A percentile compares a stretch with the other conserved stretches of the same genome.
Evolutionary conservation across 73 alveolate species (phyloP).

Genomic region (Uronychia binucleata): DNA sequence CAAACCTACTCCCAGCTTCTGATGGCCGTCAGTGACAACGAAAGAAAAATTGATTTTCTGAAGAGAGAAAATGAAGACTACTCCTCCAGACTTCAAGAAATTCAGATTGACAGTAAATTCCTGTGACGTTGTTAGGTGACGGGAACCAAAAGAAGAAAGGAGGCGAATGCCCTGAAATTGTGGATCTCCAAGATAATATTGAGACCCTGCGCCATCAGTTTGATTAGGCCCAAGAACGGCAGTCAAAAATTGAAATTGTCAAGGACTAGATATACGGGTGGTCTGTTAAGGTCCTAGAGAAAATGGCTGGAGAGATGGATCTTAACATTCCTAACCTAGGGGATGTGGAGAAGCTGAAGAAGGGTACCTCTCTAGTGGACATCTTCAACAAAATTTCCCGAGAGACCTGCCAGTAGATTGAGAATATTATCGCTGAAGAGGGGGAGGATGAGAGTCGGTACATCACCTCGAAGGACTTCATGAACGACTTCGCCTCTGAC

Average conservation of each 20-base stretch:
- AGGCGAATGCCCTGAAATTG: conserved; percentile 42
- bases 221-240: conserved; percentile 40
- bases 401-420: conserved; percentile 29
- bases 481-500: conserved; percentile 72
- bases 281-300: conserved; percentile 45
- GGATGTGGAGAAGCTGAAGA: conserved; percentile 34
- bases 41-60: conserved; percentile 59
- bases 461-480: conserved; percentile 60
- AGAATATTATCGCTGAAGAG: conserved; percentile 41
- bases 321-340: conserved; percentile 26
- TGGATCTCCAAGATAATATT: conserved; percentile 7
- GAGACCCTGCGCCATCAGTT: conserved; percentile 7
- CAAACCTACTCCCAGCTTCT: conserved; percentile 61
- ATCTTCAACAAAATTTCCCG: conserved; percentile 42
- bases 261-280: conserved; percentile 64
- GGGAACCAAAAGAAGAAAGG: conserved; percentile 33
- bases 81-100: conserved; percentile 48
- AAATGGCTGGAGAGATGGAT: conserved; percentile 39
- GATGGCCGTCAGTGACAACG: conserved; percentile 71
- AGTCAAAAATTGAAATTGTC: conserved; percentile 41
- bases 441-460: conserved; percentile 53
- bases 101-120: conserved; percentile 50
- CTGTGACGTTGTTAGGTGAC: too few species aligned
- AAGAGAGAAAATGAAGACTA: conserved; percentile 61
- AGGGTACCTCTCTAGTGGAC: conserved; percentile 10